Base-by-base conservation (phyloP, 1,139 yeast genomes). In the Yamadazyma diddensiae region DNA sequence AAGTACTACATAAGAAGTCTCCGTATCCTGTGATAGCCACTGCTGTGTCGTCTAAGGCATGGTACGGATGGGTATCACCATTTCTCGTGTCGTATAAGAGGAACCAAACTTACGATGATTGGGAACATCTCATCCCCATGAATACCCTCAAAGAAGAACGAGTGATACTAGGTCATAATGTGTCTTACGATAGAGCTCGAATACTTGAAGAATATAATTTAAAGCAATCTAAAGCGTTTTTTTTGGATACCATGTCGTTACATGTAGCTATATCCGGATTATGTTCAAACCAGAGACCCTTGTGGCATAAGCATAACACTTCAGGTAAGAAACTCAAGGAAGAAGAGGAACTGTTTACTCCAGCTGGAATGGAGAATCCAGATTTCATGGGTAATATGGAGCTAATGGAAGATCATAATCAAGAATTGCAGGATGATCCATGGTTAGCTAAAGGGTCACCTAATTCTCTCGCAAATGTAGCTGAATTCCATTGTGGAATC, bases 11-110 rank as follows among this genome's bases (percentile, higher is more conserved):
- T 59, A 82, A 86, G 42, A 55, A 76, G 1, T 77, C 94, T 0
- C 75, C 73, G 6, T 88, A 78, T 53, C 80, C 97, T 0, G 79
- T 85, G 0, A 53, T 94, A 57, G 96, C 96, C 2, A 77, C 87
- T 0, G 95, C 97, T 6, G 82, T 74, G 1, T 78, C 96, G 0
- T 53, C 70, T 0, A 63, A 71, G 13, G 95, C 97, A 0, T 88
- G 97, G 96, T 94, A 90, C 53, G 81, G 82, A 0, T 94, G 99
- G 99, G 80, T 87, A 1, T 87, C 96, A 0, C 98, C 98, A 0
- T 78, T 73, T 53, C 57, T 92, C 12, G 45, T 50, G 15, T 38
- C 47, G 7, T 30, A 72, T 1, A 79, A 73, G 23, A 35, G 42
- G 38, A 31, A 45, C 27, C 28, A 30, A 13, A 20, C 15, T 3